These are phyloP conservation scores for Xylaria sp. DNA, from an alignment of 2,329 filamentous ascomycete species.

Conservation along the genomic window DNA sequence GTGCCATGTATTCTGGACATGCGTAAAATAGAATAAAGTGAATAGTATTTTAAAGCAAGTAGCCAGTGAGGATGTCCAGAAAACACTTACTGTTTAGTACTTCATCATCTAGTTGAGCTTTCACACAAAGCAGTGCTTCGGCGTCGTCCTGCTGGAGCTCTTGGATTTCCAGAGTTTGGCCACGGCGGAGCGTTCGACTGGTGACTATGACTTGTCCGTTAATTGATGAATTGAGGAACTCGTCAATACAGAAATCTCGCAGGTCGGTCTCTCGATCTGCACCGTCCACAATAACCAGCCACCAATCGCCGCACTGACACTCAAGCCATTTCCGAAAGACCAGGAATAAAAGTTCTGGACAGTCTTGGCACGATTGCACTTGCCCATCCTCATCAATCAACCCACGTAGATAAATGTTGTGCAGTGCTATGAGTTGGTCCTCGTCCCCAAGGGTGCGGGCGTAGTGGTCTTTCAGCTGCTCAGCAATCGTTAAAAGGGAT, in stretches of 20 bases:
- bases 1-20: neutral
- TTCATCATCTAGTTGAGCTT: neutral
- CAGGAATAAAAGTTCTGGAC: neutral
- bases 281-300: slow-evolving; percentile 5
- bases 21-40: too few species aligned
- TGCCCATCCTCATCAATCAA: slow-evolving; percentile 2
- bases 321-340: slow-evolving; percentile 6
- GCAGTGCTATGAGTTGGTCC: neutral
- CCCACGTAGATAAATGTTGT: neutral
- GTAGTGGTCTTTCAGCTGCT: neutral
- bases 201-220: slow-evolving; percentile 1
- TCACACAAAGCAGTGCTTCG: neutral
- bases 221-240: neutral
- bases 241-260: neutral
- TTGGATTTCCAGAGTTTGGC: neutral
- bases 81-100: neutral
- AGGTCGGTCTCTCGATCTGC: neutral
- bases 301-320: neutral
- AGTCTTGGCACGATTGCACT: slow-evolving; percentile 1
- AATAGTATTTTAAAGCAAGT: neutral
- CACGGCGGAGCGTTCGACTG: neutral
- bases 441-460: neutral
- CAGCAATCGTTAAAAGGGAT: neutral
- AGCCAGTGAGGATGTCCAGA: neutral
- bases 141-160: neutral